These are phyloP conservation scores for Cicer chorassanicum DNA, from an alignment of 306 rosid species.

Conservation along the genomic window DNA sequence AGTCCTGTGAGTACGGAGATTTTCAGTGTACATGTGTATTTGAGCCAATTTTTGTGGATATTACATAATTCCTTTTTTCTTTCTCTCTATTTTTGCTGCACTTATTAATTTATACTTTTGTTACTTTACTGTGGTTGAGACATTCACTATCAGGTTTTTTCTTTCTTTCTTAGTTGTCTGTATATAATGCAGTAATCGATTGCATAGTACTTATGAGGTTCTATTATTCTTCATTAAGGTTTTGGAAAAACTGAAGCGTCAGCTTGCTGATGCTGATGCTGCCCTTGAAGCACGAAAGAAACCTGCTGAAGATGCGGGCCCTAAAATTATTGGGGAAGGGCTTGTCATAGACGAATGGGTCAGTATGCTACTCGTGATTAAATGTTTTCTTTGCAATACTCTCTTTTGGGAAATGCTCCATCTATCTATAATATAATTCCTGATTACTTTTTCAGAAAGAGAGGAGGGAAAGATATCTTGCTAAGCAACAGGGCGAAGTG, in stretches of 20 bases:
- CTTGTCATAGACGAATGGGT: constrained; percentile 99
- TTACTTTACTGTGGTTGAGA: constrained; percentile 13
- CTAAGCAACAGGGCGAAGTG: constrained; percentile 83
- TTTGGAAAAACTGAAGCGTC: constrained; percentile 80
- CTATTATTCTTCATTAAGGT: constrained; percentile 50
- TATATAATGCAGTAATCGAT: background rate
- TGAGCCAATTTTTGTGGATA: background rate
- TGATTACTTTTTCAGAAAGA: constrained; percentile 66
- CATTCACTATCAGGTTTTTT: constrained; percentile 8
- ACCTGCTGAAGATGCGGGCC: constrained; percentile 79
- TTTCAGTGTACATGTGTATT: background rate
- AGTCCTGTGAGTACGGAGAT: constrained; percentile 61
- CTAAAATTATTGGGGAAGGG: constrained; percentile 84
- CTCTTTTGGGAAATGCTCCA: constrained; percentile 2
- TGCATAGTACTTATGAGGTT: constrained; percentile 3
- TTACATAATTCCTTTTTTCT: background rate
- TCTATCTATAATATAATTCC: constrained; percentile 25
- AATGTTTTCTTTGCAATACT: background rate
- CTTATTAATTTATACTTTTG: background rate
- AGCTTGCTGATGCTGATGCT: constrained; percentile 85
- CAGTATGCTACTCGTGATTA: constrained; percentile 32
- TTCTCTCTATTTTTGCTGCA: background rate
- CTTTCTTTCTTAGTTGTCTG: background rate
- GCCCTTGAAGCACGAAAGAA: constrained; percentile 81
- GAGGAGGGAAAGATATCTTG: constrained; percentile 96